Base-by-base conservation (phyloP, 768 basidiomycete species). In the Kwoniella sp. region DNA sequence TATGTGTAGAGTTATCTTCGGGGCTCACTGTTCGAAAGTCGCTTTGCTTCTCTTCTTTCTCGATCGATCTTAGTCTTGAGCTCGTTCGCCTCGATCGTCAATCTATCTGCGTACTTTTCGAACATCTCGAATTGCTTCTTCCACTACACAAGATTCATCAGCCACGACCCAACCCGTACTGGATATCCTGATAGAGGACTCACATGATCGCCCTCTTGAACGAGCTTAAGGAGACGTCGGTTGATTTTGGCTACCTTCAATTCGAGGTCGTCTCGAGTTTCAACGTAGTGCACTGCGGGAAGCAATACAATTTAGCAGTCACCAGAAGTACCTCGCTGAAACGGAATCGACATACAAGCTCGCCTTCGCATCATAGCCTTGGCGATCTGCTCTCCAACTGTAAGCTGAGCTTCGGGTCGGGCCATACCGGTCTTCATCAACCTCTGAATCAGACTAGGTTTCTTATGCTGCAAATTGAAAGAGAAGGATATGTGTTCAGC, bases 121-220 rank as follows among this genome's bases (percentile, higher is more conserved):
- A 96, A 95, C 15, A 90, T 89, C 55, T 93, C 90, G 71, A 95
- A 95, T 76, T 93, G 94, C 80, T 92, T 89, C 63, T 91, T 84
- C 92, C 92, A 95, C 51, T 78, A 51, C 7, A 0, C 5, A 25
- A 55, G 8, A 27, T 8, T 30, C 21, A 61, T n/a, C 19, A 54
- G 10, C 17, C 25, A 15, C 0, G 3, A 15, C 3, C 13, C 4
- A 24, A 19, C 15, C 19, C 24, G 13, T 1, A 24, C 55, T 40
- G 30, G 19, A 54, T 19, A 19, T 5, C n/a, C n/a, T n/a, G n/a
- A n/a, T n/a, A n/a, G 19, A 12, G 1, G 25, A 62, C 77, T 67
- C 29, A 78, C 77, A 47, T 71, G 65, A 26, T 78, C 71, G 24
- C 73, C 74, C 27, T 76, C 73, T 26, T 70, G 65, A 22, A 72